Percentiles rank a stretch among this genome's conserved stretches.
Conservation (phyloP, 495 filamentous ascomycete species). For the Penicillium nucicola region DNA sequence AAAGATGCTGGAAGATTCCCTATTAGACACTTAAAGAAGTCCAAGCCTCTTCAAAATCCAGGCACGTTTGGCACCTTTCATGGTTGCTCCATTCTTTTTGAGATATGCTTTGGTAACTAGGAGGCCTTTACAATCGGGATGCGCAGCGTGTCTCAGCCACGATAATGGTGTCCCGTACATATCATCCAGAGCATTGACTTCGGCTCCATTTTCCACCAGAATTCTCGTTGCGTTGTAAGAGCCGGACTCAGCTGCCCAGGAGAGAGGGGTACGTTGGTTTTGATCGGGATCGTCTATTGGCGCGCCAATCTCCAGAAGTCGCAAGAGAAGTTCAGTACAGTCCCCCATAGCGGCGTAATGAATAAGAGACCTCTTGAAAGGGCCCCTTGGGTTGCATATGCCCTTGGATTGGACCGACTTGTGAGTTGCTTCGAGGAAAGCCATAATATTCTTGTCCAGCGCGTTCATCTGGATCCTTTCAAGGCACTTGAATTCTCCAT, state of each 20-base stretch:
- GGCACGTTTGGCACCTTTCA: not conserved
- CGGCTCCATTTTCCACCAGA: conserved; percentile 3
- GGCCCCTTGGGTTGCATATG: not conserved
- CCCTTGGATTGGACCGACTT: not conserved
- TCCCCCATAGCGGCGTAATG: conserved; percentile 8
- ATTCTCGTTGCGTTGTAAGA: not conserved
- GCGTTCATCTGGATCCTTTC: not conserved
- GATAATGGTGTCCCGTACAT: conserved; percentile 5
- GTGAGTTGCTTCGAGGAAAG: no score
- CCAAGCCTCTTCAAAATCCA: conserved; percentile 1
- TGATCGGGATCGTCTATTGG: conserved; percentile 2
- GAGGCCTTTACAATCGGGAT: not conserved
- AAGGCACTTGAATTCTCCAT: not conserved
- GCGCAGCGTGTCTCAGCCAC: not conserved
- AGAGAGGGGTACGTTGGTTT: conserved; percentile 8
- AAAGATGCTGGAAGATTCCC: no score
- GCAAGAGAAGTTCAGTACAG: conserved; percentile 4
- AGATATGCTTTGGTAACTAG: not conserved
- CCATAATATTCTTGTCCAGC: not conserved
- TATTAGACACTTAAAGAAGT: not conserved
- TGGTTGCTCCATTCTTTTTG: not conserved
- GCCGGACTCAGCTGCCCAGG: conserved; percentile 4
- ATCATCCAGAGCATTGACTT: conserved; percentile 4
- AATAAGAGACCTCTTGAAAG: conserved; percentile 3
- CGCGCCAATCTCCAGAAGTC: not conserved